A percentile compares a stretch with the other conserved stretches of the same genome.
phyloP scores from a whole-genome alignment of 2,329 filamentous ascomycete species.

The Aspergillus ochraceus region DNA sequence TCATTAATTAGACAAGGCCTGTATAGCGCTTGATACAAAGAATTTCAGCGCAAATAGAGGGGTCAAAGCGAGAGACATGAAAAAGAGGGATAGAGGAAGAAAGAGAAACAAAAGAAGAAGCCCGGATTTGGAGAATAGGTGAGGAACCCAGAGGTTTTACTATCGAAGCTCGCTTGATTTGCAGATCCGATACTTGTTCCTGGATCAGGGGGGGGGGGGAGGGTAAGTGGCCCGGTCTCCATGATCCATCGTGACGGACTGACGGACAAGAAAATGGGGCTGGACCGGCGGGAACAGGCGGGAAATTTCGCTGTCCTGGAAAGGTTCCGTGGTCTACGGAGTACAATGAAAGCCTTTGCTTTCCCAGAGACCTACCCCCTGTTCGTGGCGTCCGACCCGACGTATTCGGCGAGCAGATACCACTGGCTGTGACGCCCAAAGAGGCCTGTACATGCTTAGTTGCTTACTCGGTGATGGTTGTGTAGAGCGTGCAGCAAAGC shows the following conservation, averaged over 20 bases:
- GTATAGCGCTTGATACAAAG: neutral
- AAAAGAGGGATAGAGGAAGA: neutral
- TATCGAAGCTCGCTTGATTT: slow-evolving; percentile 6
- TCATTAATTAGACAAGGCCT: neutral
- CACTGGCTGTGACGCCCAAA: neutral
- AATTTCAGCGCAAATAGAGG: neutral
- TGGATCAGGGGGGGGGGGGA: slow-evolving; percentile 13
- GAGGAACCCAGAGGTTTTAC: slow-evolving; percentile 3
- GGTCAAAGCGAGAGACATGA: neutral
- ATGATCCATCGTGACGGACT: slow-evolving; percentile 11
- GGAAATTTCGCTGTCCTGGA: neutral
- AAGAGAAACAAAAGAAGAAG: slow-evolving; percentile 5
- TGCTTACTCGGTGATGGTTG: neutral
- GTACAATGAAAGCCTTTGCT: neutral
- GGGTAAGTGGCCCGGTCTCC: slow-evolving; percentile 13
- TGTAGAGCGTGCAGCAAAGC: slow-evolving; percentile 10
- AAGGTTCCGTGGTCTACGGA: neutral
- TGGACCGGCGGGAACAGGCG: slow-evolving; percentile 6
- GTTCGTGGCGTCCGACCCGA: neutral
- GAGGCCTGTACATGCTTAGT: neutral
- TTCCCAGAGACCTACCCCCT: neutral
- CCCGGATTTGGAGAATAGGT: neutral
- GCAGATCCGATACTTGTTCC: slow-evolving; percentile 21
- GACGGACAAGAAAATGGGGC: slow-evolving; percentile 9
- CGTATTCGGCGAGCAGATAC: neutral